These are phyloP conservation scores for Sisymbrium irio DNA, from an alignment of 345 rosid species.

Conservation along the genomic window DNA sequence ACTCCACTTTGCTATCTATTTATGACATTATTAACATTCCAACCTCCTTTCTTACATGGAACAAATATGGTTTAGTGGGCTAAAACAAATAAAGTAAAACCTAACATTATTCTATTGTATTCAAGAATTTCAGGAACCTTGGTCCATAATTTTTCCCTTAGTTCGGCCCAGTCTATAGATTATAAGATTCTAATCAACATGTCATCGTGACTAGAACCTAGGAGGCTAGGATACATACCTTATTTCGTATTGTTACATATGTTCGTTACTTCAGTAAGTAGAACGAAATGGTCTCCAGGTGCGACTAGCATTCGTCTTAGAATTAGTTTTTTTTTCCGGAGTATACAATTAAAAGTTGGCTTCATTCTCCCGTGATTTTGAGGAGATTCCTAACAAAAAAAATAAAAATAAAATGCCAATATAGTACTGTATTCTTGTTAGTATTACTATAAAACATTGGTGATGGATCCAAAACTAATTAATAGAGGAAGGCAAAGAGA, in stretches of 20 bases:
- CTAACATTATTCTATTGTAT: neutral
- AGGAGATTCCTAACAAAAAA: neutral
- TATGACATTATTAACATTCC: neutral
- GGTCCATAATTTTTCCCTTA: neutral
- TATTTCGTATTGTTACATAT: neutral
- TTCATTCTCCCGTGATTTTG: neutral
- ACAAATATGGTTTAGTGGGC: neutral
- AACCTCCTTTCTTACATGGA: neutral
- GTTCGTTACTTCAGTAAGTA: neutral
- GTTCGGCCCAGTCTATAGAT: neutral
- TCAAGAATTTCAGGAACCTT: neutral
- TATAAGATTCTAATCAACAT: too few species aligned
- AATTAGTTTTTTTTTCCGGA: neutral
- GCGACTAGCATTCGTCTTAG: neutral
- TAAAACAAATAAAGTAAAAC: neutral
- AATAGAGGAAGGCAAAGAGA: conserved; percentile 20
- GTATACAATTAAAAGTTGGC: neutral
- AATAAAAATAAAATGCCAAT: neutral
- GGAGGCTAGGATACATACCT: neutral
- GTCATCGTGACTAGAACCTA: neutral
- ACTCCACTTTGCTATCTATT: neutral
- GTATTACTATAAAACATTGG: neutral
- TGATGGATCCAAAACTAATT: conserved; percentile 16
- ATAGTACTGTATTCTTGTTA: neutral
- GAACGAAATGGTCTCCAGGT: neutral